These are phyloP conservation scores for Colletotrichum chlorophyti DNA, from an alignment of 2,329 filamentous ascomycete genomes.

Conservation along the genomic window DNA sequence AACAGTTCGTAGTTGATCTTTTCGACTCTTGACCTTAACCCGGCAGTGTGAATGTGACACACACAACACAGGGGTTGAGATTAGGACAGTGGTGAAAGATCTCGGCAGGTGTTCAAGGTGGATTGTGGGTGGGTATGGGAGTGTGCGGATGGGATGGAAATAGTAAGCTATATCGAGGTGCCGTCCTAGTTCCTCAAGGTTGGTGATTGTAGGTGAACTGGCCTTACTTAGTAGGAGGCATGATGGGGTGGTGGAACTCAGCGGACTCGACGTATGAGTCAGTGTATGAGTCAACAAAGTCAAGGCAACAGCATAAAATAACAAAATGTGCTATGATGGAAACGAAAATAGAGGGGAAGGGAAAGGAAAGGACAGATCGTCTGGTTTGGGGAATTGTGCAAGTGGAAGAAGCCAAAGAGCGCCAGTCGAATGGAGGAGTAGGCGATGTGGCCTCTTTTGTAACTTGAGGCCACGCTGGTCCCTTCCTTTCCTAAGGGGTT, in stretches of 20 bases:
- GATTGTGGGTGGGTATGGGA: no score
- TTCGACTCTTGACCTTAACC: no score
- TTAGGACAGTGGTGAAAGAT: constrained; percentile 17
- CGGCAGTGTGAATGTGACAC: background rate
- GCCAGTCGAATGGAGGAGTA: no score
- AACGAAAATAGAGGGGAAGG: no score
- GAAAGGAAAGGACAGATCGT: constrained; percentile 27
- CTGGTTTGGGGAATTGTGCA: constrained; percentile 2
- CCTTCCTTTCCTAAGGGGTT: constrained; percentile 7
- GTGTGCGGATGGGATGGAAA: no score
- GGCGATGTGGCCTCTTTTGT: constrained; percentile 32
- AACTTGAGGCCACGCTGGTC: constrained; percentile 29
- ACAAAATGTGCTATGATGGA: background rate
- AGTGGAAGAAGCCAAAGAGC: no score
- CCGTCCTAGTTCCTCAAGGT: constrained; percentile 47
- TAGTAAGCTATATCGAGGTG: constrained; percentile 39
- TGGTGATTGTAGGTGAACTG: constrained; percentile 29
- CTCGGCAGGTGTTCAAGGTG: constrained; percentile 11
- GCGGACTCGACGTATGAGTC: constrained; percentile 36
- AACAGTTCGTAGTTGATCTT: no score
- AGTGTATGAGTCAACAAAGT: constrained; percentile 24
- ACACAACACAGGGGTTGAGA: constrained; percentile 19
- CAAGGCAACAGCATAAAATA: constrained; percentile 3
- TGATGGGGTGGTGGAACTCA: constrained; percentile 32
- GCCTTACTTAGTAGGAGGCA: constrained; percentile 29